Conservation (phyloP, 192 early-diverging fungal genomes). For the Lunasporangiospora selenospora region DNA sequence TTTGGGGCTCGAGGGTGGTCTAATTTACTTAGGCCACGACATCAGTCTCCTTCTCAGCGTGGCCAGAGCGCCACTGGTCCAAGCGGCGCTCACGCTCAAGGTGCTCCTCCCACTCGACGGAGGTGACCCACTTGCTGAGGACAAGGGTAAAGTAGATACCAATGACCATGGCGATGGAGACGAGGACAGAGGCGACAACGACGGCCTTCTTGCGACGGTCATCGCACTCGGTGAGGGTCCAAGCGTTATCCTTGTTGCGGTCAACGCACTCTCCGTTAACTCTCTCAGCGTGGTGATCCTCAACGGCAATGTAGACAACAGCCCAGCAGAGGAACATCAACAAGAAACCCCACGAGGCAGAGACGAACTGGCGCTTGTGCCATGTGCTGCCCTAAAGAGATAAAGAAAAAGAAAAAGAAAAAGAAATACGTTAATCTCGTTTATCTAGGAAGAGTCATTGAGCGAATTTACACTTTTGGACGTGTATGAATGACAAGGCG, state of each 20-base stretch:
- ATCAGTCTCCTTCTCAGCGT: constrained; percentile 10
- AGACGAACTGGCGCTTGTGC: constrained; percentile 41
- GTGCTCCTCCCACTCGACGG: constrained; percentile 30
- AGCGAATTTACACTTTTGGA: background rate
- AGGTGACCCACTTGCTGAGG: constrained; percentile 21
- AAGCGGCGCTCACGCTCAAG: constrained; percentile 28
- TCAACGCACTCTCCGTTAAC: constrained; percentile 15
- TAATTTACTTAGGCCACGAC: background rate
- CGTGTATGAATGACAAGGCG: too few species aligned
- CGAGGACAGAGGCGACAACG: constrained; percentile 8
- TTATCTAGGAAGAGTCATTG: background rate
- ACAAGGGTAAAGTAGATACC: constrained; percentile 36
- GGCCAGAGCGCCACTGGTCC: constrained; percentile 30
- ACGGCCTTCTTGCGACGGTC: constrained; percentile 18
- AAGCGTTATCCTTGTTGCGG: background rate
- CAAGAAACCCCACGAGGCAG: constrained; percentile 40
- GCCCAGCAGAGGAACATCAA: constrained; percentile 43
- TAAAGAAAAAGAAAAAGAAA: background rate
- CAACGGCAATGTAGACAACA: constrained; percentile 37
- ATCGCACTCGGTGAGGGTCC: constrained; percentile 6
- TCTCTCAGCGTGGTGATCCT: constrained; percentile 17
- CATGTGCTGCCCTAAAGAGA: constrained; percentile 17
- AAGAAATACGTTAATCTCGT: background rate
- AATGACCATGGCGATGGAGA: constrained; percentile 13
- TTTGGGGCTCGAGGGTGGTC: background rate